phyloP scores from a whole-genome alignment of 139 green algal species.

The Tetradesmus obliquus region DNA sequence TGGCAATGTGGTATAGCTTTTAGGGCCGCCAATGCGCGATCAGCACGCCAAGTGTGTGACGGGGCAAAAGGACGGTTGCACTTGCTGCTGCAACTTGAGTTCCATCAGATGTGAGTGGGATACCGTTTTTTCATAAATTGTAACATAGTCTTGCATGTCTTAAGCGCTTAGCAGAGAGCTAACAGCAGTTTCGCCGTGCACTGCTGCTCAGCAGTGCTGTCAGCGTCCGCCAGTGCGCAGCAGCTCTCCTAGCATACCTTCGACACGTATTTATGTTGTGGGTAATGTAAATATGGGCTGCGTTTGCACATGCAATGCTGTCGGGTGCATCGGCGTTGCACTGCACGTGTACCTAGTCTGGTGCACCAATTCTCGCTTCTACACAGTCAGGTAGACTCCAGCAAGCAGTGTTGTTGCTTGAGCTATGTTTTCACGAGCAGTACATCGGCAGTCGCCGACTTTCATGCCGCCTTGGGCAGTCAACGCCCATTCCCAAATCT shows the following conservation, averaged over 20 bases:
- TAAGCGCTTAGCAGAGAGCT: not conserved
- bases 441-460: not conserved
- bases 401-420: too few relatives aligned
- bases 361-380: not conserved
- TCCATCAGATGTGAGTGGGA: not conserved
- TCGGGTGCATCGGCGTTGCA: not conserved
- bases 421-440: not conserved
- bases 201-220: not conserved
- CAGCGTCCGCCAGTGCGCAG: not conserved
- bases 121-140: not conserved
- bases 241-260: not conserved
- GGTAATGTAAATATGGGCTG: not conserved
- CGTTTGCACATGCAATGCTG: not conserved
- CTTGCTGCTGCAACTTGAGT: not conserved
- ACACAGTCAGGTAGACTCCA: too few relatives aligned
- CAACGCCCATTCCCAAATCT: not conserved
- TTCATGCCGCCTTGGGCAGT: not conserved
- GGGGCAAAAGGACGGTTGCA: not conserved
- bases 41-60: not conserved
- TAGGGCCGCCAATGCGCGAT: not conserved
- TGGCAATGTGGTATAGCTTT: not conserved
- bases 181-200: not conserved
- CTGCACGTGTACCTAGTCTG: not conserved
- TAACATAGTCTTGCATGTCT: not conserved
- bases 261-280: not conserved